Base-by-base conservation (phyloP, 768 basidiomycete species). In the Dacryopinax primogenitus region DNA sequence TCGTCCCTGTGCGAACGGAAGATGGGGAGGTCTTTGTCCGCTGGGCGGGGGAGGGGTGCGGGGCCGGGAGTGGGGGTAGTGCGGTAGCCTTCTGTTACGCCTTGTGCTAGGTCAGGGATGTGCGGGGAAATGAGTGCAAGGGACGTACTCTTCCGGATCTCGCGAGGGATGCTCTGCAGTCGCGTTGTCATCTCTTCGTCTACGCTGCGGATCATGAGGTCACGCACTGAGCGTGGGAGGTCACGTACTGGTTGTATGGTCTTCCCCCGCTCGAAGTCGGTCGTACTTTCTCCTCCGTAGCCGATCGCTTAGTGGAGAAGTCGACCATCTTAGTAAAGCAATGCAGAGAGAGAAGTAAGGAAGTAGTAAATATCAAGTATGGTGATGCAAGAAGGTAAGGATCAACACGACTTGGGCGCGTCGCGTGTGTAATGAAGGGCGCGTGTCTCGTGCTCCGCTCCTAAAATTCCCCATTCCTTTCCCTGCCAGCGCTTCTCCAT, bases 1-100 rank as follows among this genome's bases (percentile, higher is more conserved):
- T 58, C 51, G 51, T 58, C 51, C 51, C 51, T 58, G 51, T 58
- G 51, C 23, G 51, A 58, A 30, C 51, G 51, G 13, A 13, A 58
- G 51, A 58, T 13, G 13, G 51, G 51, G 26, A 58, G 4, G 26
- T 58, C 51, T 30, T 58, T 58, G 51, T 58, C 51, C 51, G 13
- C 51, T 21, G 51, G 51, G 13, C 51, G 51, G 13, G 51, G 51
- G 26, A 58, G 23, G 51, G n/a, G n/a, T n/a, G n/a, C n/a, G n/a
- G n/a, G n/a, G n/a, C n/a, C n/a, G n/a, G n/a, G n/a, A n/a, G 18
- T 30, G 30, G 4, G 11, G 7, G 51, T 11, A 13, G 51, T 58
- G 51, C 51, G 51, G 51, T 58, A 58, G 23, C 51, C 51, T 30
- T 58, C 51, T 9, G 51, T 58, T 30, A 58, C 51, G 30, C 51